phyloP scores from a whole-genome alignment of 1,139 yeast genomes.

The Taiozyma sp. region DNA sequence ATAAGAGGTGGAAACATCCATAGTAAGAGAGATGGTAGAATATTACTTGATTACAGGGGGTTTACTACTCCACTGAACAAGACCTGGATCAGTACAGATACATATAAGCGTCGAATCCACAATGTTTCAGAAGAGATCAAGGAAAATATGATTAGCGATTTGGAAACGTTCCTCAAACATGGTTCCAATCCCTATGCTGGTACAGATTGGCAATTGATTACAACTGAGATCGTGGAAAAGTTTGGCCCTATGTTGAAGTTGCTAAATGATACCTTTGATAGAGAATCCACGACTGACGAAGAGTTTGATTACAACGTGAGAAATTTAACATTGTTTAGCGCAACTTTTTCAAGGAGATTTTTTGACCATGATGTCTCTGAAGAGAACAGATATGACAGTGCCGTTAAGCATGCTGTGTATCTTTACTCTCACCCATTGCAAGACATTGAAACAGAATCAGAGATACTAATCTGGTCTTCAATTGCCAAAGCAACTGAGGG shows the following conservation, averaged over 20 bases:
- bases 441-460: conserved; percentile 33
- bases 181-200: conserved; percentile 30
- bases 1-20: conserved; percentile 37
- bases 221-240: conserved; percentile 41
- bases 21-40: conserved; percentile 41
- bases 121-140: conserved; percentile 32
- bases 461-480: conserved; percentile 43
- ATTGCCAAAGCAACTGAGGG: conserved; percentile 32
- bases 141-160: conserved; percentile 30
- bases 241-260: conserved; percentile 42
- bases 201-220: conserved; percentile 48
- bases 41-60: conserved; percentile 44
- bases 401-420: conserved; percentile 31
- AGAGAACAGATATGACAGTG: conserved; percentile 19
- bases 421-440: conserved; percentile 42
- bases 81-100: conserved; percentile 41
- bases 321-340: conserved; percentile 33
- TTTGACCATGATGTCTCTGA: conserved; percentile 3
- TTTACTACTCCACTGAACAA: conserved; percentile 46
- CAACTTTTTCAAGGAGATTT: conserved; percentile 39
- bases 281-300: conserved; percentile 9
- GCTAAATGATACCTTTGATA: conserved; percentile 32
- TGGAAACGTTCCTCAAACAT: conserved; percentile 27
- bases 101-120: conserved; percentile 41
- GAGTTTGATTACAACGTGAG: conserved; percentile 20